Percentiles rank a stretch among this genome's conserved stretches.
Conservation (phyloP, 2,329 filamentous ascomycete species). For the Aspergillus alliaceus region DNA sequence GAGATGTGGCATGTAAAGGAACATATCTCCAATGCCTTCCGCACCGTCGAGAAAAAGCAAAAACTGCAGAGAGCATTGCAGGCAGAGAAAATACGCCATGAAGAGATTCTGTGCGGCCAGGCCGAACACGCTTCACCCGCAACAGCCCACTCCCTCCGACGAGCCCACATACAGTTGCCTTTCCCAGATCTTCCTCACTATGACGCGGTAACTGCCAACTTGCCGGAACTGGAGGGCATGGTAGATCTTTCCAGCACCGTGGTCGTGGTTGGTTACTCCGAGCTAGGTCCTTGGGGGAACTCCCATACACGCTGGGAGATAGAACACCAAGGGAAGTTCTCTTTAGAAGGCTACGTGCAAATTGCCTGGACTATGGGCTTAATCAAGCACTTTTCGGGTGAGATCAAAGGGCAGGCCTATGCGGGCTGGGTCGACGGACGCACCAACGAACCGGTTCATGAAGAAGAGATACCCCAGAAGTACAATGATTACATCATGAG, state of each 20-base stretch:
- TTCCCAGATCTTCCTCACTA: conserved; percentile 9
- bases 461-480: conserved; percentile 12
- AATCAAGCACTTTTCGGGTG: conserved; percentile 96
- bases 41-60: background rate
- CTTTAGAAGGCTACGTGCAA: conserved; percentile 93
- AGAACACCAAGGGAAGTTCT: conserved; percentile 95
- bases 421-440: conserved; percentile 64
- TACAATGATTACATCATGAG: conserved; percentile 64
- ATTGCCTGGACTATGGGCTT: conserved; percentile 99
- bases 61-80: background rate
- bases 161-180: background rate
- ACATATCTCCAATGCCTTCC: conserved; percentile 13
- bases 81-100: background rate
- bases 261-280: conserved; percentile 43
- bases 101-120: background rate
- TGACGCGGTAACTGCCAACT: conserved; percentile 1
- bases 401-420: conserved; percentile 91
- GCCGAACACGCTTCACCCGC: background rate
- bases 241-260: conserved; percentile 39
- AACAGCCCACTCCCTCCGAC: background rate
- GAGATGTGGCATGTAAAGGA: conserved; percentile 28
- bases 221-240: conserved; percentile 31
- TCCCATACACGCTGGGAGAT: conserved; percentile 98
- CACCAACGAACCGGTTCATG: conserved; percentile 9
- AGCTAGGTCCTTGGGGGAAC: conserved; percentile 82